phyloP scores from a whole-genome alignment of 257 asterid species.

The Nicotiana knightiana region DNA sequence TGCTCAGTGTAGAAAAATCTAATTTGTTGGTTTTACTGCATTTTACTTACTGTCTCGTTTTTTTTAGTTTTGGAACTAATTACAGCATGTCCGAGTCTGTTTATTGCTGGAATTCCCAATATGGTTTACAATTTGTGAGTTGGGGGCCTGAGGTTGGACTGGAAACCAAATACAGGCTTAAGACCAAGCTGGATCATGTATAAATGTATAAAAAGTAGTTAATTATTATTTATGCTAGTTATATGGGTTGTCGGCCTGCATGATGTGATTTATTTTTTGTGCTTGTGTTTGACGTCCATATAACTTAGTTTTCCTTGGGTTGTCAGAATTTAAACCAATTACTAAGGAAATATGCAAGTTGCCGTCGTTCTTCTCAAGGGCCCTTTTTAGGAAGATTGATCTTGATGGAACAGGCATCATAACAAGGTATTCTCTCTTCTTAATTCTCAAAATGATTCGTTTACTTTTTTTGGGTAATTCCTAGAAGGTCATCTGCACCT shows the following conservation, averaged over 20 bases:
- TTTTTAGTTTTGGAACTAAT: not conserved
- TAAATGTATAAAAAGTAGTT: not conserved
- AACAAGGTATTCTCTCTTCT: conserved; percentile 52
- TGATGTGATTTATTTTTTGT: not conserved
- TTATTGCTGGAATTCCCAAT: not conserved
- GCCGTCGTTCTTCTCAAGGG: conserved; percentile 89
- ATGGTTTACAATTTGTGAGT: not conserved
- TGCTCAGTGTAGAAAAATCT: not conserved
- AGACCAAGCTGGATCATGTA: not conserved
- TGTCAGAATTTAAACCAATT: conserved; percentile 83
- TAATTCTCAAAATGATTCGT: not conserved
- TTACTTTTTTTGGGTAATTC: not conserved
- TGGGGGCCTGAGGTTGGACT: not conserved
- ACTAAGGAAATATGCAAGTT: conserved; percentile 98
- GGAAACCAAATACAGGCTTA: not conserved
- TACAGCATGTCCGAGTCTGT: not conserved
- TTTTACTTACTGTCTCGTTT: not conserved
- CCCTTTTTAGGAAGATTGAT: conserved; percentile 80
- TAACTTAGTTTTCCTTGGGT: conserved; percentile 15
- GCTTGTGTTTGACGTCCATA: not conserved
- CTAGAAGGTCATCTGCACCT: not conserved
- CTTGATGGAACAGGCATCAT: conserved; percentile 54
- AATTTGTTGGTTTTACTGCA: not conserved
- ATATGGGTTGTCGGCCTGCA: not conserved
- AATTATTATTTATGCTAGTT: not conserved